A percentile compares a stretch with the other conserved stretches of the same genome.
Evolutionary conservation across 75 land plant genomes (phyloP).

Genomic region (Cryptomeria japonica): DNA sequence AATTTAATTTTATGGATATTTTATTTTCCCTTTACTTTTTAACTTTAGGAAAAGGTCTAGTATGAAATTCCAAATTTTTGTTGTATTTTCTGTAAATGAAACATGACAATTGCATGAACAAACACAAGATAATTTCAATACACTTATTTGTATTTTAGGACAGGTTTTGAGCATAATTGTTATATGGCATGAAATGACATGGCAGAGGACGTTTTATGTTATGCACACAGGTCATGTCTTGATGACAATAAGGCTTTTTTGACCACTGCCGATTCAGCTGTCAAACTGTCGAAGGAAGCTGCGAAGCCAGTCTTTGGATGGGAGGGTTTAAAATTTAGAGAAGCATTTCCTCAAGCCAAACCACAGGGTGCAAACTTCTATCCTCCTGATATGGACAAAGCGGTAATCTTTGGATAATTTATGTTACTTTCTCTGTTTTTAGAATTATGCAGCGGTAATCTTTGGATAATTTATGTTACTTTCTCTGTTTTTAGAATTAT

Average conservation of each 20-base stretch:
- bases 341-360: constrained; percentile 80
- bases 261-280: constrained; percentile 86
- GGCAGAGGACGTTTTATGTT: neutral
- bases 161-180: neutral
- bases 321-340: constrained; percentile 70
- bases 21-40: neutral
- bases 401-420: constrained; percentile 32
- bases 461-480: neutral
- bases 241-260: constrained; percentile 88
- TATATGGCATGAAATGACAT: neutral
- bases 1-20: neutral
- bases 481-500: neutral
- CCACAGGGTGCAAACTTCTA: constrained; percentile 93
- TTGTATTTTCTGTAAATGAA: neutral
- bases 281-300: constrained; percentile 55
- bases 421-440: neutral
- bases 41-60: neutral
- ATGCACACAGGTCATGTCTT: constrained; percentile 70
- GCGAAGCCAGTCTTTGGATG: constrained; percentile 61
- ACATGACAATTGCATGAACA: neutral
- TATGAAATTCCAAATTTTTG: too few relatives aligned
- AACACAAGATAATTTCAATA: neutral
- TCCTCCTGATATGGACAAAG: constrained; percentile 92
- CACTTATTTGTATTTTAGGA: neutral
- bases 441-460: constrained; percentile 63